phyloP scores from a whole-genome alignment of 2,329 filamentous ascomycete species.

The Nothopassalora personata region DNA sequence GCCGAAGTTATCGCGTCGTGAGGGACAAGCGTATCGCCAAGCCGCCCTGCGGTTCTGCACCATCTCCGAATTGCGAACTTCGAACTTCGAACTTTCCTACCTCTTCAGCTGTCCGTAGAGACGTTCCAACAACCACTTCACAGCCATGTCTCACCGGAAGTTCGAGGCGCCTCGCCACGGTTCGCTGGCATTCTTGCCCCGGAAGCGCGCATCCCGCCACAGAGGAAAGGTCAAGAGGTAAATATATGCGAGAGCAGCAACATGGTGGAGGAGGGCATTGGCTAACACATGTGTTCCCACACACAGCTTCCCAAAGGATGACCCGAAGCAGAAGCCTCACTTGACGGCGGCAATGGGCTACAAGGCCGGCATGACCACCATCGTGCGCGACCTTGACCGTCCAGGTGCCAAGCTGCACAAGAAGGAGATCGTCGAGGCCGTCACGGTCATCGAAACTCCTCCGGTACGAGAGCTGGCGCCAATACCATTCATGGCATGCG shows the following conservation, averaged over 20 bases:
- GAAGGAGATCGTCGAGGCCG: constrained; percentile 91
- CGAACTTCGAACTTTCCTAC: neutral
- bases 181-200: constrained; percentile 54
- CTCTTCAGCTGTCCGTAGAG: neutral
- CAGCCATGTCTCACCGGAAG: constrained; percentile 55
- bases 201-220: constrained; percentile 88
- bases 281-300: constrained; percentile 8
- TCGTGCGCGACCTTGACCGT: constrained; percentile 98
- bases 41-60: neutral
- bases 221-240: constrained; percentile 98
- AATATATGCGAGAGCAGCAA: neutral
- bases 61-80: neutral
- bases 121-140: neutral
- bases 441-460: constrained; percentile 84
- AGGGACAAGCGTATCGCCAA: neutral
- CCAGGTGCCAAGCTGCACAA: constrained; percentile 99
- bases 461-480: constrained; percentile 56
- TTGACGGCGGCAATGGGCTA: constrained; percentile 94
- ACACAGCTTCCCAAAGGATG: constrained; percentile 96
- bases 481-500: constrained; percentile 63
- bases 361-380: constrained; percentile 99
- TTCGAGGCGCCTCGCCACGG: constrained; percentile 92
- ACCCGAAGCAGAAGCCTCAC: constrained; percentile 99
- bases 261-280: constrained; percentile 4
- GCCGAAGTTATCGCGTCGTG: neutral